Evolutionary conservation across 2,329 filamentous ascomycete genomes (phyloP), one percentile per base, ranked within the genome.

Genomic region (Xylaria polymorpha): DNA sequence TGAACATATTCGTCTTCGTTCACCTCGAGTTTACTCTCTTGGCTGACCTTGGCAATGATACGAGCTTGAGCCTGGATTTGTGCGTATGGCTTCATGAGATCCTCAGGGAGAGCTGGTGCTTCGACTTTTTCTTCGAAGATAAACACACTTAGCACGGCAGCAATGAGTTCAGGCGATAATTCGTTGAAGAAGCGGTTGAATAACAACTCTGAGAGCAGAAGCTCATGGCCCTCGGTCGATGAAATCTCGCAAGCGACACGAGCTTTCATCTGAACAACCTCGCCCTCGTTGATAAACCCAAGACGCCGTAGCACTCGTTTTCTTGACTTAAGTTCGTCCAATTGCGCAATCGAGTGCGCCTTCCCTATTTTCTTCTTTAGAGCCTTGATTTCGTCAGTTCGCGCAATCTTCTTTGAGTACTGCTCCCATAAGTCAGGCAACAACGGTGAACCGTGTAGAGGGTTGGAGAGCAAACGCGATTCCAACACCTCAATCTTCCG

Each of bases 141-240:
- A 83, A 99, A 98, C 77, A 93, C 94, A 75, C 93, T 97, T 68
- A 99, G 86, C 6, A 94, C 89, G 0, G 95, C 88, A 0, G 96
- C 96, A 75, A 91, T 93, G 73, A 95, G 88, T 80, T 98, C 95
- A 0, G 96, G 94, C 0, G 90, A 90, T 51, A 98, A 84, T 78
- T 98, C 94, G 79, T 98, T 99, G 87, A 99, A 99, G 86, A 98
- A 98, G 46, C 94, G 90, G 80, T 98, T 97, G 81, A 99, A 98
- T 0, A 99, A 87, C 35, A 99, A 86, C 81, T 99, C 96, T 14
- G 93, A 94, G 5, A 99, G 87, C 72, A 99, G 90, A 50, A 99
- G 85, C 80, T 99, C 97, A 77, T 99, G 96, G 43, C 95, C 96
- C 74, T 91, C 89, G 1, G 88, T 91, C 0, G 95, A 97, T 71